phyloP scores from a whole-genome alignment of 495 filamentous ascomycete genomes.

The Hamigera avellanea region DNA sequence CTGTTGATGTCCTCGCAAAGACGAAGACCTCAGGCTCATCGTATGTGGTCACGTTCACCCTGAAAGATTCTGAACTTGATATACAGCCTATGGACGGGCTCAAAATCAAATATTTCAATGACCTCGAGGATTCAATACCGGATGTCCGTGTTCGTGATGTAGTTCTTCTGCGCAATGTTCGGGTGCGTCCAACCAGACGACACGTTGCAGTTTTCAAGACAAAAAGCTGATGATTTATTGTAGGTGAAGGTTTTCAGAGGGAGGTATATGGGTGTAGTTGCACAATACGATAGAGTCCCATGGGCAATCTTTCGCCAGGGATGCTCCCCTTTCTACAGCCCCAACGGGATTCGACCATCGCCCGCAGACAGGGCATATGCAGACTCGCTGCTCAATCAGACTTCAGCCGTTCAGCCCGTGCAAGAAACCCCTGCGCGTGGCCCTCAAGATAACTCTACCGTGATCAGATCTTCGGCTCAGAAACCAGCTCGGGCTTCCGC shows the following conservation, averaged over 20 bases:
- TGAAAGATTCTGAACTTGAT: conserved; percentile 32
- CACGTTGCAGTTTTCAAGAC: no score
- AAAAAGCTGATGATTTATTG: conserved; percentile 4
- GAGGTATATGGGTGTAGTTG: conserved; percentile 16
- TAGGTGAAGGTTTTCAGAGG: conserved; percentile 17
- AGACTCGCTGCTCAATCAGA: conserved; percentile 16
- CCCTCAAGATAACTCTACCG: neutral
- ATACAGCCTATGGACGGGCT: conserved; percentile 27
- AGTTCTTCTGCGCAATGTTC: conserved; percentile 30
- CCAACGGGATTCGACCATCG: conserved; percentile 16
- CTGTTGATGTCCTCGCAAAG: conserved; percentile 29
- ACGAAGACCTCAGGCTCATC: conserved; percentile 19
- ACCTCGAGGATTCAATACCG: conserved; percentile 25
- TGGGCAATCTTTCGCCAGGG: conserved; percentile 25
- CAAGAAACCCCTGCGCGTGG: no score
- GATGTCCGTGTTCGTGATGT: conserved; percentile 31
- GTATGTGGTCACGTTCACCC: conserved; percentile 34
- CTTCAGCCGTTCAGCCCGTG: neutral
- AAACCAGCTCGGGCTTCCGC: neutral
- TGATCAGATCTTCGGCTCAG: neutral
- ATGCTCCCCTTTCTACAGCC: conserved; percentile 18
- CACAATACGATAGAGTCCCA: conserved; percentile 15
- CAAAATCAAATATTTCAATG: conserved; percentile 40
- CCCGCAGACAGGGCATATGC: conserved; percentile 18
- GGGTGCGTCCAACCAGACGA: conserved; percentile 15